phyloP scores from a whole-genome alignment of 139 green algal species.

The Volvox africanus region DNA sequence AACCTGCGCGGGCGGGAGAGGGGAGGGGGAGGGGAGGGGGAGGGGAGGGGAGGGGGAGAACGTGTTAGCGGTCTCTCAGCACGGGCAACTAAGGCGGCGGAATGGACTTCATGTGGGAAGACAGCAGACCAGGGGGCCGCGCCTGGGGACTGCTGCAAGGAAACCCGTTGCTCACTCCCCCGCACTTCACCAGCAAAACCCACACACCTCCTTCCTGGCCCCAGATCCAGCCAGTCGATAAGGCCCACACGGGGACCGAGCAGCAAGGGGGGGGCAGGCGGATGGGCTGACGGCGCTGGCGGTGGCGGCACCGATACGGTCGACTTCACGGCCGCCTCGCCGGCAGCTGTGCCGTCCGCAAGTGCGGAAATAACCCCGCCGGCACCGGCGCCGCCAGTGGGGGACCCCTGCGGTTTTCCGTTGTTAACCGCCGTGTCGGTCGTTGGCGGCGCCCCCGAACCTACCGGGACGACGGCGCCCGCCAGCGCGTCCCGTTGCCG shows the following conservation, averaged over 20 bases:
- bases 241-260: neutral
- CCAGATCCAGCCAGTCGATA: constrained; percentile 17
- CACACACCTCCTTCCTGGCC: constrained; percentile 9
- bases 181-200: neutral
- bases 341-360: neutral
- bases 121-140: too few species aligned
- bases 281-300: neutral
- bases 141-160: too few species aligned
- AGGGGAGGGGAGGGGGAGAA: neutral
- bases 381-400: neutral
- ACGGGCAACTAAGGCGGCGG: too few species aligned
- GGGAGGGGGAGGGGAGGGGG: neutral
- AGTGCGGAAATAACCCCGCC: neutral
- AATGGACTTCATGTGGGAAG: too few species aligned
- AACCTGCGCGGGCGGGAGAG: neutral
- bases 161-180: neutral
- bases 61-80: neutral
- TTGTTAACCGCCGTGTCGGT: neutral
- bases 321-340: too few species aligned
- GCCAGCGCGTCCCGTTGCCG: neutral
- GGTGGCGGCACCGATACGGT: too few species aligned
- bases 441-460: neutral
- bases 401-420: neutral
- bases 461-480: too few species aligned
- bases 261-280: neutral